Base-by-base conservation (phyloP, 768 basidiomycete genomes). In the Mycena crocata region DNA sequence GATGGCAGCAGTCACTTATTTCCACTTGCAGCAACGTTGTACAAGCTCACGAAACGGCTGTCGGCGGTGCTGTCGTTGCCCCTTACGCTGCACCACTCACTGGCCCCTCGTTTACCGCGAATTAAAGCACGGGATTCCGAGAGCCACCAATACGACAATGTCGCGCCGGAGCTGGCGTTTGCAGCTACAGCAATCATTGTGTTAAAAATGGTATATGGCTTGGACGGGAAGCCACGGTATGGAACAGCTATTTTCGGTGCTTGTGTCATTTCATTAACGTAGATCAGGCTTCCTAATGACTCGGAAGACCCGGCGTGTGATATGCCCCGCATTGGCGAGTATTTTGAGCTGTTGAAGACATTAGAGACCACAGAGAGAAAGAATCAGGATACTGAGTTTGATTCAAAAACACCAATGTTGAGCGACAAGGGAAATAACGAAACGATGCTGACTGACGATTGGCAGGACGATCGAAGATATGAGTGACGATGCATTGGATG, bases 201-300 rank as follows among this genome's bases (percentile, higher is more conserved):
- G 37, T 81, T 96, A 71, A 96, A 96, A 80, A 84, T 97, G 84
- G 86, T 90, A 28, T 96, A 96, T 72, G 96, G 95, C 1, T 74
- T 96, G 31, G 94, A 96, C 74, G 93, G 89, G 31, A 81, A 80
- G 68, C 61, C 72, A 57, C 86, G 93, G 92, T 89, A n/a, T 74
- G 64, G 80, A 67, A 21, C 28, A 46, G 49, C 34, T 34, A 32
- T 37, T 34, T 28, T 23, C 50, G 44, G 42, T 31, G 28, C 13
- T 23, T 34, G 21, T 34, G 35, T n/a, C n/a, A n/a, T 67, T 60
- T 72, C 30, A 64, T 72, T 63, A 17, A 31, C 28, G 46, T 8
- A 48, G 26, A 49, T 64, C 68, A 90, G 87, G 75, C 72, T 77
- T 34, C 87, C 87, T 64, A 75, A 71, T 62, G 76, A 81, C 60